Evolutionary conservation across 345 rosid species (phyloP).

Genomic region (Eucalyptus tenuipes): DNA sequence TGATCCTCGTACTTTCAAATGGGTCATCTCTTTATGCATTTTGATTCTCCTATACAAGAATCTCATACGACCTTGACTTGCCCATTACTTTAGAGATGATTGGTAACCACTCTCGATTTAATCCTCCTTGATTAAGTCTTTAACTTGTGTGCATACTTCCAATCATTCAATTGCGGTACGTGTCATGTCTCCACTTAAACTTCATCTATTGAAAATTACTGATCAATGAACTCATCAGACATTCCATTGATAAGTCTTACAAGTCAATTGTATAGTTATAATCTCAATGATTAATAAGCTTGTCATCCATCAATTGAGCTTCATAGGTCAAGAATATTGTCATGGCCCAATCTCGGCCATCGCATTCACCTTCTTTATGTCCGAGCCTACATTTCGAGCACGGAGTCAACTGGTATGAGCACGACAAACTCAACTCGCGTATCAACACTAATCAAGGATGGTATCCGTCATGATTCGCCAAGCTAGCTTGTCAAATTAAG

Average conservation of each 20-base stretch:
- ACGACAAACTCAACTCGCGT: background rate
- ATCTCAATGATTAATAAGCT: background rate
- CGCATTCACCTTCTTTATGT: background rate
- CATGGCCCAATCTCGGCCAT: background rate
- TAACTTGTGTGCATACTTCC: background rate
- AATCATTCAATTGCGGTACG: background rate
- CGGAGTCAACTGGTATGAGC: background rate
- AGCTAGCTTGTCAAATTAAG: background rate
- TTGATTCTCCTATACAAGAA: accelerated
- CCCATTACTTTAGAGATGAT: background rate
- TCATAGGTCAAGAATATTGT: background rate
- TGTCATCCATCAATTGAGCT: background rate
- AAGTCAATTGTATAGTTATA: accelerated
- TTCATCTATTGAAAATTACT: accelerated
- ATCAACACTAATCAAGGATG: background rate
- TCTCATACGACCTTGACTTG: accelerated
- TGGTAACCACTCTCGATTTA: accelerated
- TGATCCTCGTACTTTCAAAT: accelerated
- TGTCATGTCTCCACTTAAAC: background rate
- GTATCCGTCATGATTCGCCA: accelerated
- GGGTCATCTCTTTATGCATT: accelerated
- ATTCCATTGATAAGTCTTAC: accelerated
- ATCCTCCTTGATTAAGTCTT: background rate
- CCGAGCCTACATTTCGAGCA: background rate
- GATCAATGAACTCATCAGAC: accelerated